Conservation (phyloP, 116 monocot species). For the Trichopus zeylanicus region DNA sequence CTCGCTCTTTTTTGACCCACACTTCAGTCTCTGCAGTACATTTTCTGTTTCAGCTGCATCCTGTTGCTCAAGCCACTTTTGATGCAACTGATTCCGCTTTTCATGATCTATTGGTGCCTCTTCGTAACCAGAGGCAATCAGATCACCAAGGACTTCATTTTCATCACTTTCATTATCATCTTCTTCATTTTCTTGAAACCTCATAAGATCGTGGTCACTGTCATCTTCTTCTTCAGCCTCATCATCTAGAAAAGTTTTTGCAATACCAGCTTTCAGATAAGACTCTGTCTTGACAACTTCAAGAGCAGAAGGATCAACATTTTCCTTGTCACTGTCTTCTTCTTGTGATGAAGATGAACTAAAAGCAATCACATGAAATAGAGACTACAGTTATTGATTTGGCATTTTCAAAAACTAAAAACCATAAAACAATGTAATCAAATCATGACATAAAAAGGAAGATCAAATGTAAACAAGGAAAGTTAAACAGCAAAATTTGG, state of each 20-base stretch:
- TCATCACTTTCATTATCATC: conserved; percentile 65
- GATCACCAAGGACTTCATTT: conserved; percentile 49
- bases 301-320: conserved; percentile 34
- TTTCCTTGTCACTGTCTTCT: conserved; percentile 73
- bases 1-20: conserved; percentile 23
- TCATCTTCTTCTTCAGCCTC: conserved; percentile 99
- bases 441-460: too few relatives aligned
- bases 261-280: conserved; percentile 32
- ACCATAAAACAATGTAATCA: too few relatives aligned
- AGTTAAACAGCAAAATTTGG: not conserved
- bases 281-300: conserved; percentile 16
- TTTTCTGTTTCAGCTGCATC: conserved; percentile 79
- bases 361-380: conserved; percentile 13
- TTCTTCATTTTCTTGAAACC: conserved; percentile 75
- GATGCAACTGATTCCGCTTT: conserved; percentile 76
- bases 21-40: conserved; percentile 59
- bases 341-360: conserved; percentile 76
- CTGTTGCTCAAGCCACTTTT: conserved; percentile 87
- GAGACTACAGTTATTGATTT: too few relatives aligned
- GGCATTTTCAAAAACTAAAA: too few relatives aligned
- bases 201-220: conserved; percentile 70
- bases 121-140: conserved; percentile 67
- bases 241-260: conserved; percentile 79
- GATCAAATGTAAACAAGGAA: conserved; percentile 6
- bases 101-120: conserved; percentile 68